Evolutionary conservation across 2,329 filamentous ascomycete genomes (phyloP), one percentile per base, ranked within the genome.

Genomic region (Hypoxylon sp.): DNA sequence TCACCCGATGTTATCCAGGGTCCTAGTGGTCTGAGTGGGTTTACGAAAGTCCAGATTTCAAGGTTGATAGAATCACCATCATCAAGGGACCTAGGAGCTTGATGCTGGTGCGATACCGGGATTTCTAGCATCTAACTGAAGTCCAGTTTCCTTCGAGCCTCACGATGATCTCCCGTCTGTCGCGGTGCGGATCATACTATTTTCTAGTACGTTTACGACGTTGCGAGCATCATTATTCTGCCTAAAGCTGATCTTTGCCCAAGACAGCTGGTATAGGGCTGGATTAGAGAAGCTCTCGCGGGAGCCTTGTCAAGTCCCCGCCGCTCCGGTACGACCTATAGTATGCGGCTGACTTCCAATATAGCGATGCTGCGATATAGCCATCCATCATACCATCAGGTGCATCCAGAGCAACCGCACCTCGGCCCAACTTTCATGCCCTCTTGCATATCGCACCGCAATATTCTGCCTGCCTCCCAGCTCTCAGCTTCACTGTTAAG

Each of bases 341-440:
- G 44, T 51, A 63, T 71, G 68, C 68, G 68, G 68, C 68, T 71
- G 59, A 66, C 65, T 22, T 58, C 10, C 22, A 40, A 20, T 48
- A 42, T 57, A 57, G 10, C 4, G 30, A 48, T 46, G 27, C 42
- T 44, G 42, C 30, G 50, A 60, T 64, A 58, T 64, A 50, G 51
- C 46, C 37, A 49, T 30, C 60, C 35, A 68, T 68, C 68, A 62
- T 58, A 65, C 62, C 62, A 66, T 61, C 65, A 60, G 20, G 51
- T 62, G 61, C 40, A 13, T 64, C 22, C 56, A 59, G 35, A 66
- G 65, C 50, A 71, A 66, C 62, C 61, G 46, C 62, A 68, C 62
- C 54, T 70, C 68, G 68, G 65, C 55, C 59, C 25, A 68, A 71
- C 61, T 63, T n/a, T 53, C 53, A 50, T 61, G 50, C 64, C 25